Evolutionary conservation across 1,284 basidiomycete genomes (phyloP).

Genomic region (Ustilago crameri): DNA sequence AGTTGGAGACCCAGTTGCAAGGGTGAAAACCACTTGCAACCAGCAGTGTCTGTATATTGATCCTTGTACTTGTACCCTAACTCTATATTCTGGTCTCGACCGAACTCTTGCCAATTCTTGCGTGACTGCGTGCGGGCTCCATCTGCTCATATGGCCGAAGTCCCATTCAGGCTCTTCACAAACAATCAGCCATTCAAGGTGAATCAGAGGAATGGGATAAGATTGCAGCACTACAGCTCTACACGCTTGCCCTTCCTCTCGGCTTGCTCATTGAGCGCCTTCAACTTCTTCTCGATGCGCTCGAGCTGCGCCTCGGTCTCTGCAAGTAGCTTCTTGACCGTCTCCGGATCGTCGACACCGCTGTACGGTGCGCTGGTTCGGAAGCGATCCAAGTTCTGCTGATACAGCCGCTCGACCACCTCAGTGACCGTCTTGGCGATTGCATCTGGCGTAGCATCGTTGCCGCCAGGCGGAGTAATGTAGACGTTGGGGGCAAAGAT

Average conservation of each 20-base stretch:
- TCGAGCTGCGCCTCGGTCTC: conserved; percentile 72
- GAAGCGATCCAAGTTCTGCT: conserved; percentile 13
- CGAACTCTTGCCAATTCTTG: too few species aligned
- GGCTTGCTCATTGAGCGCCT: conserved; percentile 13
- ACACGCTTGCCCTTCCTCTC: conserved; percentile 7
- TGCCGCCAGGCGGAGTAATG: conserved; percentile 39
- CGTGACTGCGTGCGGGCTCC: too few species aligned
- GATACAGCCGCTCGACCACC: conserved; percentile 65
- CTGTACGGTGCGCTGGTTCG: not conserved
- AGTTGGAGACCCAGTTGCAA: conserved; percentile 17
- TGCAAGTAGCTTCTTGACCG: conserved; percentile 63
- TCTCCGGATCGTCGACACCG: conserved; percentile 71
- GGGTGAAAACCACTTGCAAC: not conserved
- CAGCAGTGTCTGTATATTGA: too few species aligned
- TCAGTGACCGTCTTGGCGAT: conserved; percentile 66
- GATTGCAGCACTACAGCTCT: conserved; percentile 36
- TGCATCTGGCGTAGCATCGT: conserved; percentile 49
- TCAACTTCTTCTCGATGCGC: conserved; percentile 69
- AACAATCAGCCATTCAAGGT: too few species aligned
- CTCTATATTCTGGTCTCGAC: not conserved
- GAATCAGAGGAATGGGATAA: too few species aligned
- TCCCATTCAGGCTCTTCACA: too few species aligned
- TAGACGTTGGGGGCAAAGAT: conserved; percentile 45
- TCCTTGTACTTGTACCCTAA: conserved; percentile 11
- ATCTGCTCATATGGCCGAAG: too few species aligned